Percentiles rank a stretch among this genome's conserved stretches.
Conservation (phyloP, 192 early-diverging fungal species). For the Gamsiella multidivaricata region DNA sequence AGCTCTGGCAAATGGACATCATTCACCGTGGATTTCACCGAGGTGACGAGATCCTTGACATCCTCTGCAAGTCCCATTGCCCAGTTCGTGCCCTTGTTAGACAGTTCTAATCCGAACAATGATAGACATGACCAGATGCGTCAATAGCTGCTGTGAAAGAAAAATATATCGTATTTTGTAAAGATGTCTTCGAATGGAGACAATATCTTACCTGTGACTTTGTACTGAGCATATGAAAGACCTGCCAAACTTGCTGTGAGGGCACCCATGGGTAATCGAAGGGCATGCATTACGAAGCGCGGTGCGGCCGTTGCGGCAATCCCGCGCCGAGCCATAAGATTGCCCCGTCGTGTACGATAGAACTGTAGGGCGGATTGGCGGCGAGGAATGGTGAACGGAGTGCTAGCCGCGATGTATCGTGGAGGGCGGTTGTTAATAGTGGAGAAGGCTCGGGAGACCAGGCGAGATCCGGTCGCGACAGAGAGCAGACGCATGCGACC, state of each 20-base stretch:
- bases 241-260: constrained; percentile 69
- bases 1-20: constrained; percentile 48
- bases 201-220: constrained; percentile 60
- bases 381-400: constrained; percentile 35
- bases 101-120: constrained; percentile 30
- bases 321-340: constrained; percentile 26
- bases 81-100: constrained; percentile 51
- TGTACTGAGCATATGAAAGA: constrained; percentile 70
- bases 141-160: no score
- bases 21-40: constrained; percentile 48
- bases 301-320: constrained; percentile 54
- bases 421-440: constrained; percentile 1
- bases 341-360: constrained; percentile 23
- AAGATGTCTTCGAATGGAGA: no score
- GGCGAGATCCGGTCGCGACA: constrained; percentile 25
- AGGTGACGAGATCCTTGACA: constrained; percentile 36
- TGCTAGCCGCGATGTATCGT: background rate
- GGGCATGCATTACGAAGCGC: constrained; percentile 55
- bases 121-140: no score
- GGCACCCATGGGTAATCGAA: constrained; percentile 69
- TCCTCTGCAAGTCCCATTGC: constrained; percentile 46
- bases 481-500: constrained; percentile 7
- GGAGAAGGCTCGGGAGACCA: constrained; percentile 44
- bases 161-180: no score
- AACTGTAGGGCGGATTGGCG: constrained; percentile 42